These are phyloP conservation scores for Solanum chacoense DNA, from an alignment of 305 asterid genomes.

Conservation along the genomic window DNA sequence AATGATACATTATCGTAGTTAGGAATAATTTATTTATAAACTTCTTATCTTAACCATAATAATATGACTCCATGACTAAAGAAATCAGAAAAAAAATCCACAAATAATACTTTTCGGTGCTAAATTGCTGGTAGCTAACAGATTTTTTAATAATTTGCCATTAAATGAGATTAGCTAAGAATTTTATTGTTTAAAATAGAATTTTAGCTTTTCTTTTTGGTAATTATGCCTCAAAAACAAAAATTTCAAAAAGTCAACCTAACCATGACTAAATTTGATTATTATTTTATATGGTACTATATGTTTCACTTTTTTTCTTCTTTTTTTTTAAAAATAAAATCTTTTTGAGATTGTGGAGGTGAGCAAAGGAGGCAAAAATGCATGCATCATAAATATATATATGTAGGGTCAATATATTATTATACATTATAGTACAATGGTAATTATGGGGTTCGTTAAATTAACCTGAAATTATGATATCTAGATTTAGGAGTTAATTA, in stretches of 20 bases:
- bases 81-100: neutral
- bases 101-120: neutral
- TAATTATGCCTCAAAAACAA: neutral
- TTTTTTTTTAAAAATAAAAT: too few relatives aligned
- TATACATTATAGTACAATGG: neutral
- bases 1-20: neutral
- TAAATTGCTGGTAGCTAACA: neutral
- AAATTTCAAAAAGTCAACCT: neutral
- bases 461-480: conserved; percentile 25
- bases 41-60: neutral
- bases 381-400: conserved; percentile 12
- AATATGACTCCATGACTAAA: neutral
- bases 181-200: neutral
- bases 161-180: neutral
- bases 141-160: neutral
- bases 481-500: conserved; percentile 8
- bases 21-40: neutral
- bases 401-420: conserved; percentile 26
- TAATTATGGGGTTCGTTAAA: neutral
- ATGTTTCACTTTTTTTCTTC: neutral
- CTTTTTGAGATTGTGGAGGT: neutral
- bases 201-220: neutral
- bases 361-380: neutral
- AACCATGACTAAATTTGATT: neutral
- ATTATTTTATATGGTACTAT: neutral